Conservation (phyloP, 2,329 filamentous ascomycete species). For the Fonsecaea nubica region DNA sequence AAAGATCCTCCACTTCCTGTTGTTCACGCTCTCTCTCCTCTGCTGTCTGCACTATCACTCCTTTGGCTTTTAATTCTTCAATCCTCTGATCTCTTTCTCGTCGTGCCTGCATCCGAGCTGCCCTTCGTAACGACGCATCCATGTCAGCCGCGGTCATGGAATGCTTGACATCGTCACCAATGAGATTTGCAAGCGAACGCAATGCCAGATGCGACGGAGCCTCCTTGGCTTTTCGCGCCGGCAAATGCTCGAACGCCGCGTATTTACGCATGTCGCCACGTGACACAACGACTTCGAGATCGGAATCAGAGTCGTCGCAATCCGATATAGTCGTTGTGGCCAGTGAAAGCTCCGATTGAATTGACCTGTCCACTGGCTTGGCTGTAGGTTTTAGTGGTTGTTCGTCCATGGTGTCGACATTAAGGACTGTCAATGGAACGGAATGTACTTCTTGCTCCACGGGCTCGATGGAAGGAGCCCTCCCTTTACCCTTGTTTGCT, state of each 20-base stretch:
- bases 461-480: slow-evolving; percentile 49
- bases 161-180: slow-evolving; percentile 58
- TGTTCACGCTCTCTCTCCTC: slow-evolving; percentile 86
- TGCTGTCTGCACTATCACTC: slow-evolving; percentile 79
- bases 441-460: slow-evolving; percentile 9
- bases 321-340: neutral
- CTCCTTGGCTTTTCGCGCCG: slow-evolving; percentile 67
- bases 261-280: slow-evolving; percentile 50
- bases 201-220: slow-evolving; percentile 69
- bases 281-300: slow-evolving; percentile 67
- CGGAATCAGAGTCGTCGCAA: slow-evolving; percentile 52
- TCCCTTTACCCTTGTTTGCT: slow-evolving; percentile 67
- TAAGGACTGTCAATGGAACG: neutral
- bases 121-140: slow-evolving; percentile 69
- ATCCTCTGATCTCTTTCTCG: slow-evolving; percentile 78
- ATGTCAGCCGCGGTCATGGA: slow-evolving; percentile 74
- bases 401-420: neutral
- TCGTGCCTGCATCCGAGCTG: slow-evolving; percentile 80
- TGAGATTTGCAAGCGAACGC: slow-evolving; percentile 76
- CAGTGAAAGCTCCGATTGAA: neutral
- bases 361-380: slow-evolving; percentile 24
- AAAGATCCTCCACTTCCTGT: slow-evolving; percentile 83
- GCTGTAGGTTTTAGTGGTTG: slow-evolving; percentile 10
- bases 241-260: slow-evolving; percentile 73
- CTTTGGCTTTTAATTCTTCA: slow-evolving; percentile 76